Evolutionary conservation across 2,329 filamentous ascomycete genomes (phyloP), one percentile per base, ranked within the genome.

Genomic region (Ascocoryne sarcoides): DNA sequence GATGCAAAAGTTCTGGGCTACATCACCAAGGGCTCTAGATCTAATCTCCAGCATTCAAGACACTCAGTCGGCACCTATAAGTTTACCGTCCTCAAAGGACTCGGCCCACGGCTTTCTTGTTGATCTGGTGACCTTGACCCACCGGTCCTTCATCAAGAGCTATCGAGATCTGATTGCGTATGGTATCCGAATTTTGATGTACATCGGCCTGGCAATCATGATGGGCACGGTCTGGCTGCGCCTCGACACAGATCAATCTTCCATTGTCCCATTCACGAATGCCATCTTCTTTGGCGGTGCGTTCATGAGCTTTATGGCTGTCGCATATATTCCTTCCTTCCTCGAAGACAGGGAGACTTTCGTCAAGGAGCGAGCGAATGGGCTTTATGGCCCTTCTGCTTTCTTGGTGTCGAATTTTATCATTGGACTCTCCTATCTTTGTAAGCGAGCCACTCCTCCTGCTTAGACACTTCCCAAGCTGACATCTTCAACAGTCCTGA

Each of bases 221-320:
- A 88, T 90, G 81, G 86, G 87, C 4, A 93, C 87, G 0, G 83
- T 93, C 10, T 94, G 84, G 80, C 65, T 93, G 10, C 76, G 86
- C 4, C 68, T 94, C 2, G 64, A 71, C 3, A 70, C 80, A 0
- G 65, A 70, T 0, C 86, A 93, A 57, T 66, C 71, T 41, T 82
- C 82, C 43, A 90, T 94, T 51, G 81, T 86, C 53, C 78, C 85
- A 0, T 84, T 85, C 53, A 86, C 79, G 60, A 94, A 93, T 58
- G 83, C 84, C 35, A 83, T 93, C 48, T 82, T 83, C 68, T 84
- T 83, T 53, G 78, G 81, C 12, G 76, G 72, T 0, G 82, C 81
- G 1, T 85, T 86, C 62, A 84, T 85, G 76, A 82, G 76, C 30
- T 85, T 86, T 63, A 85, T 86, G 81, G 80, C 81, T 0, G 79